phyloP scores from a whole-genome alignment of 2,329 filamentous ascomycete species.

The Fonsecaea erecta region DNA sequence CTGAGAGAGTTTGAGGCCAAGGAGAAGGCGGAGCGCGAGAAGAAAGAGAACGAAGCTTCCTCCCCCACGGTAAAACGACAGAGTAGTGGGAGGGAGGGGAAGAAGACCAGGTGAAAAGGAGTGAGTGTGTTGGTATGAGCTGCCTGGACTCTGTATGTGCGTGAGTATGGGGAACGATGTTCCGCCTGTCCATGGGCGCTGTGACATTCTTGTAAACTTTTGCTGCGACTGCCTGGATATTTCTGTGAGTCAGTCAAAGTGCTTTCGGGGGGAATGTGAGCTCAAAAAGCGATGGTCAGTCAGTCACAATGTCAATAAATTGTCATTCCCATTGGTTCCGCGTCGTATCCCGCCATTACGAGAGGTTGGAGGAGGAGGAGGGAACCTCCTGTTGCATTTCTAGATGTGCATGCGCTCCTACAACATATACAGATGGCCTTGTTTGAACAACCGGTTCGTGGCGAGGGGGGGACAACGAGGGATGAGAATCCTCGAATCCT shows the following conservation, averaged over 20 bases:
- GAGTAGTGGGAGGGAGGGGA: constrained; percentile 37
- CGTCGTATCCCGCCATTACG: neutral
- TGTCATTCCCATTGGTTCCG: neutral
- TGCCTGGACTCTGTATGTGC: neutral
- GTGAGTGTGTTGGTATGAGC: neutral
- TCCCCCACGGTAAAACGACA: constrained; percentile 36
- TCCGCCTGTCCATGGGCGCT: neutral
- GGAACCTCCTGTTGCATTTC: neutral
- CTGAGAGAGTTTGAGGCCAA: constrained; percentile 59
- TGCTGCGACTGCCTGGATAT: neutral
- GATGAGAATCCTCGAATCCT: neutral
- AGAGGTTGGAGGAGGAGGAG: neutral
- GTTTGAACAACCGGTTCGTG: neutral
- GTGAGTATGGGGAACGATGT: neutral
- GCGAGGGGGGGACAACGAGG: neutral
- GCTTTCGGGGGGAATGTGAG: neutral
- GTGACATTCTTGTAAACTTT: neutral
- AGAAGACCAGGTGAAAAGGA: constrained; percentile 41
- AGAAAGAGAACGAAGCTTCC: constrained; percentile 26
- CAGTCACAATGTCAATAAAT: neutral
- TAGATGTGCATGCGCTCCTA: neutral
- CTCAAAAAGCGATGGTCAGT: neutral
- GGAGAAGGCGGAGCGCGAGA: constrained; percentile 37
- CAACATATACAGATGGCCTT: neutral
- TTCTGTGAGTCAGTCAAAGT: neutral